Conservation (phyloP, 1,284 basidiomycete species). For the Pisolithus thermaeus region DNA sequence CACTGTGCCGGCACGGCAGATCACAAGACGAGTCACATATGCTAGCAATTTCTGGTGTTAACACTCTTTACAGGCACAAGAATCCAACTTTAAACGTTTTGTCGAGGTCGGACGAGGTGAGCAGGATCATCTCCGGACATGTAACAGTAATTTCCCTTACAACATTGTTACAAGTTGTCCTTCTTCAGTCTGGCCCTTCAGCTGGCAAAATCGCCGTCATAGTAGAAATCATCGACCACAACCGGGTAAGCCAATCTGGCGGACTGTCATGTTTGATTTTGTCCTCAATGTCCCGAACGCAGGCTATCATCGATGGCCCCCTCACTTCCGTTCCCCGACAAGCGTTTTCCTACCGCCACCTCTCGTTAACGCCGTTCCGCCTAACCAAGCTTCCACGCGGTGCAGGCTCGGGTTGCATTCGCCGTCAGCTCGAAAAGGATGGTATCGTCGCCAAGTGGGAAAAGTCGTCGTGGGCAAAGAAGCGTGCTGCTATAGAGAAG, state of each 20-base stretch:
- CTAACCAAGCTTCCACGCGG: constrained; percentile 85
- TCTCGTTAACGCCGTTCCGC: constrained; percentile 86
- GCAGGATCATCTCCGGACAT: constrained; percentile 18
- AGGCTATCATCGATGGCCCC: constrained; percentile 97
- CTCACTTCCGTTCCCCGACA: constrained; percentile 89
- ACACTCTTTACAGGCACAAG: constrained; percentile 25
- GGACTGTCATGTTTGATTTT: background rate
- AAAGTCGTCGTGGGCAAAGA: constrained; percentile 87
- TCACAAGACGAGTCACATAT: background rate
- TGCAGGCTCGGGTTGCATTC: constrained; percentile 78
- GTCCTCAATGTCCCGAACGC: background rate
- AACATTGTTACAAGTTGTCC: constrained; percentile 62
- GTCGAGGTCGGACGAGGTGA: constrained; percentile 94
- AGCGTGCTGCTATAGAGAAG: constrained; percentile 72
- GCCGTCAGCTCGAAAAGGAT: constrained; percentile 86
- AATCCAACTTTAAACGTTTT: constrained; percentile 93
- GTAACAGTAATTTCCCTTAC: background rate
- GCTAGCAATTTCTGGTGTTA: background rate
- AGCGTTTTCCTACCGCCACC: constrained; percentile 86
- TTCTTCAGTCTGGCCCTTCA: constrained; percentile 85
- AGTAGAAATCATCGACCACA: constrained; percentile 98
- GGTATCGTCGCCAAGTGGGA: constrained; percentile 77
- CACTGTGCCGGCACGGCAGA: background rate
- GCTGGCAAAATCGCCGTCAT: constrained; percentile 93
- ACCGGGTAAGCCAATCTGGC: constrained; percentile 58